These are phyloP conservation scores for Madurella mycetomatis DNA, from an alignment of 2,329 filamentous ascomycete species.

Conservation along the genomic window DNA sequence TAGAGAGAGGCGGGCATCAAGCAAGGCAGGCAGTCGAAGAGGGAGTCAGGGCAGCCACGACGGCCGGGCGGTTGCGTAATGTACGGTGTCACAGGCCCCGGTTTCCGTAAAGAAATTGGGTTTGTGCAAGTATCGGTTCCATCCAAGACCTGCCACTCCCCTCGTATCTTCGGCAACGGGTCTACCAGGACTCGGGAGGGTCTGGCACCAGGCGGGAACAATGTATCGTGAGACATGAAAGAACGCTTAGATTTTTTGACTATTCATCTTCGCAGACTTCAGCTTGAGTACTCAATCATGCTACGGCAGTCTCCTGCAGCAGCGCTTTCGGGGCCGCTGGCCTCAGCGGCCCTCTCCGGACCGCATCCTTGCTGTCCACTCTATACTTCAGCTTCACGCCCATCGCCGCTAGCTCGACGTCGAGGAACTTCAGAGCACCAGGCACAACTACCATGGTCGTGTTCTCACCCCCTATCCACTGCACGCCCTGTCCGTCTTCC, in stretches of 20 bases:
- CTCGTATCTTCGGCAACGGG: constrained; percentile 8
- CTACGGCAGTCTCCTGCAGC: constrained; percentile 8
- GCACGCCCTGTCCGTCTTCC: constrained; percentile 83
- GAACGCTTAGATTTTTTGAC: neutral
- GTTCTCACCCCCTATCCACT: constrained; percentile 84
- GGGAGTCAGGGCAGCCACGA: neutral
- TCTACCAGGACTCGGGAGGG: neutral
- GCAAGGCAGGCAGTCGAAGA: neutral
- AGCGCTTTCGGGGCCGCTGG: constrained; percentile 18
- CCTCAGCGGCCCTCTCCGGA: constrained; percentile 47
- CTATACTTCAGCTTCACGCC: constrained; percentile 88
- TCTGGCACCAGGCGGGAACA: neutral
- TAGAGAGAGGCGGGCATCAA: neutral
- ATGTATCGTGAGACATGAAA: neutral
- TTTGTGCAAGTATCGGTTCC: constrained; percentile 10
- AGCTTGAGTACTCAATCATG: constrained; percentile 10
- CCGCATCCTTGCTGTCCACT: constrained; percentile 60
- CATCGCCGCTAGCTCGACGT: constrained; percentile 95
- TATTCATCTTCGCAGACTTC: neutral
- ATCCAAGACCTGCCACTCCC: constrained; percentile 15
- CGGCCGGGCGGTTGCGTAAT: constrained; percentile 16
- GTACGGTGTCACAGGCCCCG: too few relatives aligned
- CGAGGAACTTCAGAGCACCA: constrained; percentile 85
- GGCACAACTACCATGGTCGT: constrained; percentile 90
- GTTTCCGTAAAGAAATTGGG: too few relatives aligned